Evolutionary conservation across 306 rosid species (phyloP).

Genomic region (Hippophae rhamnoides): DNA sequence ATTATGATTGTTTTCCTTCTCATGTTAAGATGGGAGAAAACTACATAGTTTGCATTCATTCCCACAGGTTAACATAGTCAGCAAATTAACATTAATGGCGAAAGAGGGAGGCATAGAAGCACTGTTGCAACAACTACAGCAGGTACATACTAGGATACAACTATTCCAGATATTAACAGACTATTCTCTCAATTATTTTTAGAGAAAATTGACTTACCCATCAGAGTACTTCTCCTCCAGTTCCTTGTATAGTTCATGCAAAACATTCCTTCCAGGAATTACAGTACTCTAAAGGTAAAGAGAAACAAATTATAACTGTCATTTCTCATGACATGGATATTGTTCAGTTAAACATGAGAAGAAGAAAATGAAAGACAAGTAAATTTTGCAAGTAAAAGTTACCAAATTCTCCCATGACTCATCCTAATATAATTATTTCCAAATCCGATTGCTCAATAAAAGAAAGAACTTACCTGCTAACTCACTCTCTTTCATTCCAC

Average conservation of each 20-base stretch:
- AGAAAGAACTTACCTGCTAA: too few relatives aligned
- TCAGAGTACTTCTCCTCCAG: constrained; percentile 65
- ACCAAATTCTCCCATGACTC: too few relatives aligned
- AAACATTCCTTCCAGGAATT: constrained; percentile 80
- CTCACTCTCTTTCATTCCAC: too few relatives aligned
- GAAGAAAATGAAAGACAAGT: background rate
- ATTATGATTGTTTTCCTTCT: constrained; percentile 16
- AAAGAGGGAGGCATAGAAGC: too few relatives aligned
- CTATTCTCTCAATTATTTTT: background rate
- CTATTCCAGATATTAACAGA: background rate
- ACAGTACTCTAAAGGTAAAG: constrained; percentile 53
- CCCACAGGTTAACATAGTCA: too few relatives aligned
- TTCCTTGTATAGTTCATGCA: constrained; percentile 52
- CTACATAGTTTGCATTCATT: background rate
- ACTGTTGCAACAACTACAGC: background rate
- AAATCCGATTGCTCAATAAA: too few relatives aligned
- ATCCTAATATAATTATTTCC: too few relatives aligned
- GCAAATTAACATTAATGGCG: too few relatives aligned
- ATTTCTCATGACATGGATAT: background rate
- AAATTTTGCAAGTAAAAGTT: too few relatives aligned
- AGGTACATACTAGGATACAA: constrained; percentile 4
- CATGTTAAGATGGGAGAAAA: background rate
- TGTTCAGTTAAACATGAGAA: background rate
- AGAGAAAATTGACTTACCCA: constrained; percentile 47
- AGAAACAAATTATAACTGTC: background rate